Evolutionary conservation across 2,329 filamentous ascomycete genomes (phyloP).

Genomic region (Calonectria leucothoes): DNA sequence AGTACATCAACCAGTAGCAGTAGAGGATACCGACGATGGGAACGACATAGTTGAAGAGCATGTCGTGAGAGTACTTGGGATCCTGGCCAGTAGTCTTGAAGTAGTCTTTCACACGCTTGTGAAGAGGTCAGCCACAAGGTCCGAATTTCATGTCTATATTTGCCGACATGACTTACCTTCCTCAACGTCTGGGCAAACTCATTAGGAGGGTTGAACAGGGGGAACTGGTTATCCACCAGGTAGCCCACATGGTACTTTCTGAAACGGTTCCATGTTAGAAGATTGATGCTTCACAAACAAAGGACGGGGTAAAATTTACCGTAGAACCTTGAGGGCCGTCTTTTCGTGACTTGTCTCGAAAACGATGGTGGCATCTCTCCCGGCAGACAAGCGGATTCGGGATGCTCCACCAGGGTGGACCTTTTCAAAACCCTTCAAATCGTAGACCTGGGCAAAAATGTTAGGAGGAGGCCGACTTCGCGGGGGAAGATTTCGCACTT

Average conservation of each 20-base stretch:
- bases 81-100: neutral
- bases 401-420: constrained; percentile 1
- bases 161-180: neutral
- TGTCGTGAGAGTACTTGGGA: constrained; percentile 4
- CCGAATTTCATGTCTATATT: too few relatives aligned
- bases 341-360: neutral
- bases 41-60: neutral
- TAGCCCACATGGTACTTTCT: constrained; percentile 1
- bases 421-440: neutral
- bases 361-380: neutral
- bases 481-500: neutral
- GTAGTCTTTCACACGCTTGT: neutral
- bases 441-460: neutral
- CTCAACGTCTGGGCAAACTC: neutral
- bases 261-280: neutral
- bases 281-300: too few relatives aligned
- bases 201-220: neutral
- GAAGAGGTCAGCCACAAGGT: neutral
- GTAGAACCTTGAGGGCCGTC: neutral
- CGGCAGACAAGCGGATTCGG: neutral
- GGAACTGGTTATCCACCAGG: neutral
- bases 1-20: neutral
- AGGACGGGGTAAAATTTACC: neutral
- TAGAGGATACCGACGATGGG: neutral
- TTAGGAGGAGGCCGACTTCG: neutral